Conservation (phyloP, 1,284 basidiomycete genomes). For the Ustilago loliicola region DNA sequence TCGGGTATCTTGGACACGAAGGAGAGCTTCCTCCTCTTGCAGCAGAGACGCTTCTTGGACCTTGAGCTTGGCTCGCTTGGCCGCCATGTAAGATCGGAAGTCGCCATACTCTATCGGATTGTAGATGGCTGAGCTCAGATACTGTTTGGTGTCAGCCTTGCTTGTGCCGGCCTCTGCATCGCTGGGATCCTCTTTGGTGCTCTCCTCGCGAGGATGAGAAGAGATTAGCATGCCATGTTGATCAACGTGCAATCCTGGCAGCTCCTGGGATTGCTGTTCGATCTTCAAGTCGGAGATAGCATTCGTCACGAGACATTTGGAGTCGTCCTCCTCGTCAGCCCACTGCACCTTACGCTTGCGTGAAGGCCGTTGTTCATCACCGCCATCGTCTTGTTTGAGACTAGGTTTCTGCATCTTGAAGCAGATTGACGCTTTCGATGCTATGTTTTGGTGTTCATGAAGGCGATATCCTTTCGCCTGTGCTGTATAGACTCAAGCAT, state of each 20-base stretch:
- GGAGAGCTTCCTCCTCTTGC: constrained; percentile 46
- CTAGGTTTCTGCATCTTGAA: constrained; percentile 20
- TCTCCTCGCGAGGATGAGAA: background rate
- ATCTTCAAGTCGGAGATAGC: background rate
- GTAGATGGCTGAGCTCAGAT: constrained; percentile 73
- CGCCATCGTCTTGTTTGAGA: constrained; percentile 17
- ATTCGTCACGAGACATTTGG: background rate
- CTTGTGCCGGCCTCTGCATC: background rate
- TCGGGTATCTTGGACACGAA: constrained; percentile 16
- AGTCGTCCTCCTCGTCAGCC: constrained; percentile 38
- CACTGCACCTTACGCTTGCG: constrained; percentile 55
- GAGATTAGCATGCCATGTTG: constrained; percentile 36
- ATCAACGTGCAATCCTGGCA: constrained; percentile 14
- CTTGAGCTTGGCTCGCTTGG: constrained; percentile 83
- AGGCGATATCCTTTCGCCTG: background rate
- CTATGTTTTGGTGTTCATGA: constrained; percentile 8
- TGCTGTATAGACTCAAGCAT: background rate
- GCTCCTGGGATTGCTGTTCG: background rate
- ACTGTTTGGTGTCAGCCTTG: constrained; percentile 23
- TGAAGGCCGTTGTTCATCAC: background rate
- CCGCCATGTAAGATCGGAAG: constrained; percentile 86
- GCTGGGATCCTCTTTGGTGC: background rate
- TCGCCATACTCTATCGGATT: constrained; percentile 84
- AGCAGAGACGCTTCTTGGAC: constrained; percentile 58
- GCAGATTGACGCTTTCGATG: background rate